These are phyloP conservation scores for Aspergillus saccharolyticus DNA, from an alignment of 495 filamentous ascomycete species.

Conservation along the genomic window DNA sequence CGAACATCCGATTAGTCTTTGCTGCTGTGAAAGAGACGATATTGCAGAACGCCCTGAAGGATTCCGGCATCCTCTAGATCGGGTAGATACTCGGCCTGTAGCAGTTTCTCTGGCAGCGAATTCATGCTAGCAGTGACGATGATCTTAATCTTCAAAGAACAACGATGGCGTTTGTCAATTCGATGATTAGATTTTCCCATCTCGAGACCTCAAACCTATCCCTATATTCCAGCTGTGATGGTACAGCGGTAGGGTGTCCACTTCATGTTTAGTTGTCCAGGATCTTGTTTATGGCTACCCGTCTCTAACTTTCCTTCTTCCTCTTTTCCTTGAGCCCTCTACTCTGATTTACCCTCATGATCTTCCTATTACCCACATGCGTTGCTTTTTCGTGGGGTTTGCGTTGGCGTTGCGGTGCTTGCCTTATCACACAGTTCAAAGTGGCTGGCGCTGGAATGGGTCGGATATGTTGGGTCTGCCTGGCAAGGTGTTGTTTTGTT, in stretches of 20 bases:
- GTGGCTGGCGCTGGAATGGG: slow-evolving; percentile 30
- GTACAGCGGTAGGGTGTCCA: too few species aligned
- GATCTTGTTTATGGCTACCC: background rate
- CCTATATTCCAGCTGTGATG: background rate
- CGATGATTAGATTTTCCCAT: background rate
- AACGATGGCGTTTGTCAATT: background rate
- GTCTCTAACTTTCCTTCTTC: background rate
- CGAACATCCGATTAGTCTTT: slow-evolving; percentile 95
- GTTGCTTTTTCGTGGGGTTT: slow-evolving; percentile 21
- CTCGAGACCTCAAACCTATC: background rate
- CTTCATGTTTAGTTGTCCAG: background rate
- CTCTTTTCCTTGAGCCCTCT: background rate
- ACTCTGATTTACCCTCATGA: background rate
- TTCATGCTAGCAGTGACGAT: background rate
- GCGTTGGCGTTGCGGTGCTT: slow-evolving; percentile 33
- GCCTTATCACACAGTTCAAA: slow-evolving; percentile 22
- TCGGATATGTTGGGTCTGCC: slow-evolving; percentile 19
- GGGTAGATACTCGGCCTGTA: background rate
- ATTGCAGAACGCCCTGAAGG: slow-evolving; percentile 94
- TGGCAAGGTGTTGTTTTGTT: slow-evolving; percentile 18
- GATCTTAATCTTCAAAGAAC: too few species aligned
- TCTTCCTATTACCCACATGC: slow-evolving; percentile 1
- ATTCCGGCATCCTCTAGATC: slow-evolving; percentile 83
- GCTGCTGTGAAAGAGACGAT: slow-evolving; percentile 99
- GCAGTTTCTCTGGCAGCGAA: background rate